phyloP scores from a whole-genome alignment of 257 asterid species.

The Penstemon newberryi region DNA sequence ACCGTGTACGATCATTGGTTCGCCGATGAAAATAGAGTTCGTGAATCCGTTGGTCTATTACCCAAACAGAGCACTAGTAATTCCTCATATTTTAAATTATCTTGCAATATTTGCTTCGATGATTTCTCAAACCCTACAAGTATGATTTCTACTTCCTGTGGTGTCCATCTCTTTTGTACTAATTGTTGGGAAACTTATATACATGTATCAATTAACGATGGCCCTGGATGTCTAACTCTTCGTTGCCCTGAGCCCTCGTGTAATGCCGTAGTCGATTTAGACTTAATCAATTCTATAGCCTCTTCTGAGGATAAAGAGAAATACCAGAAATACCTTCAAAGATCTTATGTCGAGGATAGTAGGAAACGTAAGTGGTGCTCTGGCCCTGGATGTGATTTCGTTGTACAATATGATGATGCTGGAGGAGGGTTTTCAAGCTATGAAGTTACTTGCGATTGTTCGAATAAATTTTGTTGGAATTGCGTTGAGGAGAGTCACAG shows the following conservation, averaged over 20 bases:
- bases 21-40: slow-evolving; percentile 32
- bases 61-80: neutral
- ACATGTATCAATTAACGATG: slow-evolving; percentile 29
- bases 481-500: slow-evolving; percentile 47
- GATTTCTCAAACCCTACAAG: neutral
- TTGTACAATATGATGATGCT: slow-evolving; percentile 20
- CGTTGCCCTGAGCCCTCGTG: slow-evolving; percentile 40
- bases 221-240: slow-evolving; percentile 39
- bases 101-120: slow-evolving; percentile 32
- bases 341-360: slow-evolving; percentile 34
- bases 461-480: slow-evolving; percentile 36
- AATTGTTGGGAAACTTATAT: slow-evolving; percentile 36
- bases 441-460: slow-evolving; percentile 39
- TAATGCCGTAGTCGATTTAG: slow-evolving; percentile 8
- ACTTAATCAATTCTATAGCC: slow-evolving; percentile 23
- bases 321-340: slow-evolving; percentile 20
- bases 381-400: slow-evolving; percentile 41
- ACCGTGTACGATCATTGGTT: slow-evolving; percentile 48
- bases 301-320: slow-evolving; percentile 1
- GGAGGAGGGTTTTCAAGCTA: slow-evolving; percentile 6
- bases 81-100: neutral
- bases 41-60: slow-evolving; percentile 28
- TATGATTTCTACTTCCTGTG: slow-evolving; percentile 25
- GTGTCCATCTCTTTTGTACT: slow-evolving; percentile 34
- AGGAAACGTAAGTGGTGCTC: slow-evolving; percentile 41